Conservation (phyloP, 306 rosid genomes). For the Dalbergia cultrata region DNA sequence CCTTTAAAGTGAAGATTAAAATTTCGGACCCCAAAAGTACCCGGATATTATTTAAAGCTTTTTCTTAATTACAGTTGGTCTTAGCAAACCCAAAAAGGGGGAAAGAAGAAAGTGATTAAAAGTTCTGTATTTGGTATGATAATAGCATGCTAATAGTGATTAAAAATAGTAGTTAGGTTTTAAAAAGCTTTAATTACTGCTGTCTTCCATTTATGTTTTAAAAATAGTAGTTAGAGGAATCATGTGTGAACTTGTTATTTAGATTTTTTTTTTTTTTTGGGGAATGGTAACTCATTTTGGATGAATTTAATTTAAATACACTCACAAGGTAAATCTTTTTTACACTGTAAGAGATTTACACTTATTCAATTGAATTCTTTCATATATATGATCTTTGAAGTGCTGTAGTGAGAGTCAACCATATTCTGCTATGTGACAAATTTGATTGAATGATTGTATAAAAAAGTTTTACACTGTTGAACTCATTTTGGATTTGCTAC, state of each 20-base stretch:
- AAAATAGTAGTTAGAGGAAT: conserved; percentile 28
- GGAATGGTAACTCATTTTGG: too few species aligned
- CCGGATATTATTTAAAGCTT: conserved; percentile 9
- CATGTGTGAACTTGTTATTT: conserved; percentile 37
- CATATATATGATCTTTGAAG: too few species aligned
- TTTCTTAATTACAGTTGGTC: conserved; percentile 33
- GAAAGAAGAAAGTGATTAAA: conserved; percentile 16
- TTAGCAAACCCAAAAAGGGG: conserved; percentile 24
- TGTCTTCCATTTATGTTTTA: conserved; percentile 31
- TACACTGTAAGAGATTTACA: too few species aligned
- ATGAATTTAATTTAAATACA: too few species aligned
- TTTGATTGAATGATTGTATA: too few species aligned
- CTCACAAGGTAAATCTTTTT: too few species aligned
- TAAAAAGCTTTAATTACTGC: conserved; percentile 2
- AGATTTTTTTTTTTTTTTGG: conserved; percentile 7
- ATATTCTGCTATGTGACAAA: too few species aligned
- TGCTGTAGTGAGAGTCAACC: too few species aligned
- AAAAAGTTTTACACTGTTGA: too few species aligned
- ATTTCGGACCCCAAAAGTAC: conserved; percentile 31
- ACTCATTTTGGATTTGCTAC: conserved; percentile 38
- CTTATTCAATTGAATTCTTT: too few species aligned
- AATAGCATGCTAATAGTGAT: conserved; percentile 27
- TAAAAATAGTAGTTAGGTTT: conserved; percentile 16
- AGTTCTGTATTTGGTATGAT: conserved; percentile 35
- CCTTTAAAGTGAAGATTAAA: conserved; percentile 32